Evolutionary conservation across 306 rosid species (phyloP), one percentile per base, ranked within the genome.

Genomic region (Vigna unguiculata): DNA sequence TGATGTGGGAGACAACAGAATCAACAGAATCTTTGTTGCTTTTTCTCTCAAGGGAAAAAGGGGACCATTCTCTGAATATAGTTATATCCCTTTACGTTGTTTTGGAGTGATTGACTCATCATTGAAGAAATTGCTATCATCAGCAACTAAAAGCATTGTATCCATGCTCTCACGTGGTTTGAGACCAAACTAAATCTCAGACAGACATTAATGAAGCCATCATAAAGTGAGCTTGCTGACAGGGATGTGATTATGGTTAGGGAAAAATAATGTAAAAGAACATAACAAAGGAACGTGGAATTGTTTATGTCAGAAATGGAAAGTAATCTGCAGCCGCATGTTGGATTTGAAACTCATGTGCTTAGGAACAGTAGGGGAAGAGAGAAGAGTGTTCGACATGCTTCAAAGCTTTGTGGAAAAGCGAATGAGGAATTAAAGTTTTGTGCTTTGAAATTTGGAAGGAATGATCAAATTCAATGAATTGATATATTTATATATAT

Each of bases 91-190:
- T 52, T 55, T 70, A 51, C 32, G 62, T 70, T 70, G 61, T 48
- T 70, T 70, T 30, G 0, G 61, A 30, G 40, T 49, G 17, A 30
- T 70, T 49, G 47, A 46, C 41, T 68, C 43, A 69, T 15, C 41
- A 46, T 69, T 69, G 43, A 69, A 69, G 45, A 69, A 47, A 46
- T 24, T 68, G 51, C 55, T 65, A 72, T 80, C 83, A 68, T 40
- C 66, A 30, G 21, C 41, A 28, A 30, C 66, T 60, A 59, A 60
- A 30, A 60, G 45, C 40, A 6, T 14, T 65, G 51, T 19, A 7
- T 32, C 11, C 45, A 60, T 60, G 12, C 65, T 14, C 41, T 59
- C 41, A 2, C 30, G 43, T 60, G 43, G 67, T 30, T 40, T 43
- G 38, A 8, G 25, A 38, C 45, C 8, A 20, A 63, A 48, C 11